Evolutionary conservation across 768 basidiomycete genomes (phyloP), one percentile per base, ranked within the genome.

Genomic region (Phylloporus arenicola): DNA sequence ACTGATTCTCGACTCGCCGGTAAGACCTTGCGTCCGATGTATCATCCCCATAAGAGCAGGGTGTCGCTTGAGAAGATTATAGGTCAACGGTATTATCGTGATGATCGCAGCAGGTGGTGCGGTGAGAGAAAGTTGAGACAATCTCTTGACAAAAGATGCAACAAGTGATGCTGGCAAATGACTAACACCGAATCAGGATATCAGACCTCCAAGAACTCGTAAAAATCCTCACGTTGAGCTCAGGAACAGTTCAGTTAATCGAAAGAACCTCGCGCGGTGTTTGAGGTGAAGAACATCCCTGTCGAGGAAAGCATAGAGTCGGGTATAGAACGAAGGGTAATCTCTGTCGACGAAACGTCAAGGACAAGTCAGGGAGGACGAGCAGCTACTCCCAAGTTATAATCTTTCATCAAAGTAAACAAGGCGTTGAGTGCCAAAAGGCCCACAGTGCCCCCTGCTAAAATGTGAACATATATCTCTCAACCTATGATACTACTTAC

Each of bases 1-100:
- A 46, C n/a, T 3, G 31, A 30, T 24, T 24, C 12, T 46, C 35
- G 27, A 51, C 62, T 45, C 22, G 73, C 77, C 80, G 37, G 62
- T 63, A 4, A 65, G 68, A 2, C 72, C 72, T 19, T 72, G 73
- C 3, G 68, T 61, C 16, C 85, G 80, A 65, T 98, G 96, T 31
- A 98, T 89, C 86, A 98, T 88, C 29, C 72, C 72, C 94, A 97
- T 96, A 53, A 93, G 78, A 0, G 84, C 81, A 3, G 94, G 93
- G 67, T 98, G 95, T 9, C 80, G 75, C 66, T 96, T 96, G 59
- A 99, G 79, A 45, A 93, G 74, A 62, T 98, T 98, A 72, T 98
- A 98, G 7, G 86, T 83, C 70, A 98, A 90, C 2, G 96, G 93
- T 38, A 99, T 81, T 59, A 90, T 73, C 76, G 93, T 86, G 50